Base-by-base conservation (phyloP, 306 rosid genomes). In the Fagus sylvatica region DNA sequence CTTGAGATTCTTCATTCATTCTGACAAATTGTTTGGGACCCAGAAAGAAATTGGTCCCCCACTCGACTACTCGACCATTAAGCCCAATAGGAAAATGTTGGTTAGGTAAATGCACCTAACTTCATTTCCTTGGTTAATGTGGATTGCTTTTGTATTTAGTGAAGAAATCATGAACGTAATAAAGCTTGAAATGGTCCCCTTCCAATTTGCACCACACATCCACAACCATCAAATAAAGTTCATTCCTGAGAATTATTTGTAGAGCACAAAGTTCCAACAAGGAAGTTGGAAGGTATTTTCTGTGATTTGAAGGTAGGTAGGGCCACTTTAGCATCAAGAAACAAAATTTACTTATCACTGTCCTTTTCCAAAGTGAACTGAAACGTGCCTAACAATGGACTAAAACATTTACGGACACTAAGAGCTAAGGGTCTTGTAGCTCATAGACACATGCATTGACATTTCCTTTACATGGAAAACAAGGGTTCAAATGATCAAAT, bases 11-110 rank as follows among this genome's bases (percentile, higher is more conserved):
- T 30, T 77, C 74, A 73, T 39, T 33, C 71, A 56, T 68, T 9
- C 33, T 30, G 40, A 73, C 81, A 77, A 15, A 69, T 40, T 55
- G 66, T 37, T 62, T 53, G 83, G 80, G 71, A 53, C 80, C 80
- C 78, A 51, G 10, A 70, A 15, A 74, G 61, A 74, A 13, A 69
- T 74, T 32, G 83, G 82, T 82, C 74, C 85, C 70, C 48, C 37
- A 39, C 77, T 46, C 79, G 12, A 65, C 9, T 5, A 12, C 6
- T 64, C 0, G 28, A 22, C 28, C 28, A 22, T 22, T 40, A 36
- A 73, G 71, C 11, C 46, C n/a, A 16, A 41, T 71, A 70, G 80
- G 60, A 69, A 82, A 78, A 15, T 5, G 13, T 51, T 69, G 54
- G 59, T 46, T 11, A 46, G 11, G 15, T 10, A 46, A 46, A 46